Base-by-base conservation (phyloP, 2,329 filamentous ascomycete species). In the Bertia moriformis region DNA sequence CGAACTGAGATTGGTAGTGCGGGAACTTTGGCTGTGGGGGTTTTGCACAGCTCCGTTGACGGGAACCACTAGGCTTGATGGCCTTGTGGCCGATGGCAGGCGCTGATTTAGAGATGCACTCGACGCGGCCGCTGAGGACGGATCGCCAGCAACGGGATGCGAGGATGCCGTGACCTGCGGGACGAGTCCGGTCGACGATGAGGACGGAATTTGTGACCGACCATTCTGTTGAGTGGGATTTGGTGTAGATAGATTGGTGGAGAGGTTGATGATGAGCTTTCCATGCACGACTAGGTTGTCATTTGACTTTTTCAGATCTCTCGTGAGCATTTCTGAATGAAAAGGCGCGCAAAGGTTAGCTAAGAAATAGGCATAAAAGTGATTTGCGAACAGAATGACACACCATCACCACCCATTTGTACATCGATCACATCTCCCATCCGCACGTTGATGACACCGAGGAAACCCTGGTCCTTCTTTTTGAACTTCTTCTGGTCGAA, bases 401-500 rank as follows among this genome's bases (percentile, higher is more conserved):
- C 70, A 96, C 91, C 89, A 65, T 96, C 91, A 46, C 86, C 83
- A 42, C 88, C 87, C 42, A 85, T 76, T 45, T 84, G 80, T 47
- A 98, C 67, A 56, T 95, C 89, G 49, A 98, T 86, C 29, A 91
- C 83, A 68, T 93, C 88, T 51, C 91, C 91, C 48, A 98, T 82
- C 42, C 88, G 81, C 51, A 98, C 83, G 58, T 98, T 98, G 54
- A 98, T 95, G 40, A 98, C 91, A 42, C 91, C 91, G 4, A 98
- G 70, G 56, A 98, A 98, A 5, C 91, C 91, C 59, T 98, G 91
- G 51, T 98, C 91, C 86, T 96, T 98, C 76, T 98, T 98, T 71
- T 98, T 98, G 67, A 98, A 98, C 66, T 98, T 98, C 69, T 95
- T 95, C 63, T 98, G 91, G 61, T 98, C 91, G 57, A 98, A 98